Evolutionary conservation across 1,284 basidiomycete genomes (phyloP), one percentile per base, ranked within the genome.

Genomic region (Cutaneotrichosporon daszewskae): DNA sequence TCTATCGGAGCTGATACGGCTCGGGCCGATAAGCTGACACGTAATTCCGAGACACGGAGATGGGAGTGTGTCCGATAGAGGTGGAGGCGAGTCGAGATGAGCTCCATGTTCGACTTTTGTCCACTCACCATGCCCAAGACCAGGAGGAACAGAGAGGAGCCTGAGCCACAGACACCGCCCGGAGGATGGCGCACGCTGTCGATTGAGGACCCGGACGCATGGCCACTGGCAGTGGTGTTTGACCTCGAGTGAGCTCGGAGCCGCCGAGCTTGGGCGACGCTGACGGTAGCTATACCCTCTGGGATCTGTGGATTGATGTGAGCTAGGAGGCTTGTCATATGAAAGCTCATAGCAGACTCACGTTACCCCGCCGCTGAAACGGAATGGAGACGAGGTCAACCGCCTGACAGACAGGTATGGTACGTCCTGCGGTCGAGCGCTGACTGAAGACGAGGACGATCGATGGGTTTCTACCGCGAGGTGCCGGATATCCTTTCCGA

Each of bases 241-340:
- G 87, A 91, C 58, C 70, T 90, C 18, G 87, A 90, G 84, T 90
- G 62, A 51, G 79, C 74, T 19, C 19, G 22, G 10, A 18, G 23
- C 5, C n/a, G n/a, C 12, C 8, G 24, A 14, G 19, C n/a, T 40
- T n/a, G 19, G 32, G 11, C 13, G 14, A 36, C 28, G 34, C 51
- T 51, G 31, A 50, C 41, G 40, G 27, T 58, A 85, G 85, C 60
- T 88, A 84, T 63, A 89, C 86, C 0, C 73, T 89, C 1, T 90
- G 87, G 86, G 78, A 83, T 47, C 73, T 89, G 8, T 89, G 85
- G 84, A 82, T 88, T 32, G 84, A 87, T 61, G 81, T 69, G 32
- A 50, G 64, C 42, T 23, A 2, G n/a, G 24, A 35, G 12, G 22
- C 23, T 37, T 16, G 27, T 11, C 13, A 16, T 20, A n/a, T 20